These are phyloP conservation scores for Neocallimastix lanati DNA, from an alignment of 192 early-diverging fungal species.

Conservation along the genomic window DNA sequence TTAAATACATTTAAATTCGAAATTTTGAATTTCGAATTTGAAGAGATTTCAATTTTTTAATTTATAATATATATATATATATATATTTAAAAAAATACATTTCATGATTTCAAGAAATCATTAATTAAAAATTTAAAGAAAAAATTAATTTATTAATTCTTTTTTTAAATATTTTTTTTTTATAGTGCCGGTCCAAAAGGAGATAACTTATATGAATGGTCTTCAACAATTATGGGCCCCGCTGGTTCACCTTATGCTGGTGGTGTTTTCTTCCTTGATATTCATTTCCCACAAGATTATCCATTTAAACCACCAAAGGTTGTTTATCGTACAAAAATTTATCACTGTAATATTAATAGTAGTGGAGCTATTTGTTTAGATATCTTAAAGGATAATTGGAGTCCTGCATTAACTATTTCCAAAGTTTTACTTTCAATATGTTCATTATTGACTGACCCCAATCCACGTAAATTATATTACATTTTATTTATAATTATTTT, in stretches of 20 bases:
- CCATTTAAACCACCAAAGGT: slow-evolving; percentile 93
- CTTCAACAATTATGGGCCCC: slow-evolving; percentile 82
- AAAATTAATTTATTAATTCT: too few species aligned
- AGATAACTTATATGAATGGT: slow-evolving; percentile 92
- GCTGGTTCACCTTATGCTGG: slow-evolving; percentile 66
- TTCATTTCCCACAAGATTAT: slow-evolving; percentile 80
- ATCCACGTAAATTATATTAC: slow-evolving; percentile 48
- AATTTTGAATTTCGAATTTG: too few species aligned
- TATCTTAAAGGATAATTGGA: slow-evolving; percentile 95
- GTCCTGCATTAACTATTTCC: slow-evolving; percentile 81
- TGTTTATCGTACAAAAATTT: slow-evolving; percentile 78
- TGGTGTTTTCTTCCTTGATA: slow-evolving; percentile 86
- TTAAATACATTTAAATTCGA: too few species aligned
- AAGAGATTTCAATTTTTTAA: too few species aligned
- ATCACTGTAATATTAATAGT: slow-evolving; percentile 92
- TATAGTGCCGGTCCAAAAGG: slow-evolving; percentile 85
- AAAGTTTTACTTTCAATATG: slow-evolving; percentile 91
- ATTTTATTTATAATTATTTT: too few species aligned
- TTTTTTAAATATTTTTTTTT: not conserved
- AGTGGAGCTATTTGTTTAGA: slow-evolving; percentile 84
- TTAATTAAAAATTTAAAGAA: too few species aligned
- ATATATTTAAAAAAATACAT: too few species aligned
- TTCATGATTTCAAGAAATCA: too few species aligned
- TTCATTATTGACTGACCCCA: slow-evolving; percentile 82
- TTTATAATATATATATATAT: too few species aligned